Base-by-base conservation (phyloP, 2,329 filamentous ascomycete genomes). In the Seiridium unicorne region DNA sequence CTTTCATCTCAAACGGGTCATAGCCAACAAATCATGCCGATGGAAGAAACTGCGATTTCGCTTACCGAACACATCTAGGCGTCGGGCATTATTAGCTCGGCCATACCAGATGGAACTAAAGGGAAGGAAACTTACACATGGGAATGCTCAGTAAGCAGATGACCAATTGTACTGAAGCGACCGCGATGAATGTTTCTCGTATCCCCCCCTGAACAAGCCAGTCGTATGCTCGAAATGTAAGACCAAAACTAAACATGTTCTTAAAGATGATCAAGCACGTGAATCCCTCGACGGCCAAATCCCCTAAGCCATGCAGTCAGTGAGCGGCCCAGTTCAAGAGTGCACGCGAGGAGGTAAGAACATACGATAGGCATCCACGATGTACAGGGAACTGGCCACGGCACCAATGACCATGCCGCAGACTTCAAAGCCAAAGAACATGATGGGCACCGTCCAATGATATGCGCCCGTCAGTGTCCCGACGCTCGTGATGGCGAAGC, bases 241-340 rank as follows among this genome's bases (percentile, higher is more conserved):
- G 79, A 5, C 87, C 86, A 68, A 96, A 97, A 63, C 89, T 91
- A 77, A 97, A 96, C 63, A 97, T 84, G 75, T 97, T 97, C 77
- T 97, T 97, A 81, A 97, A 97, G 58, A 97, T 88, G 64, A 97
- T 84, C 72, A 95, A 85, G 75, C 92, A 91, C 0, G 93, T 97
- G 73, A 97, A 96, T 5, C 88, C 91, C 75, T 97, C 93, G 53
- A 97, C 86, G 1, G 91, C 87, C 60, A 96, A 86, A 63, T 94
- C 89, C 6, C 88, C 89, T 7, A 54, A 11, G 8, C 2, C 18
- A 26, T 26, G 18, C 18, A 26, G 18, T 26, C 18, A 26, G 18
- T 26, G 18, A 26, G 18, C 18, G 18, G 2, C 18, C 18, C 18
- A 26, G 18, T 26, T 26, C 18, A 26, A 26, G 18, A 26, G 18